Conservation (phyloP, 805 yeast species). For the Cyberlindnera xylosilytica region DNA sequence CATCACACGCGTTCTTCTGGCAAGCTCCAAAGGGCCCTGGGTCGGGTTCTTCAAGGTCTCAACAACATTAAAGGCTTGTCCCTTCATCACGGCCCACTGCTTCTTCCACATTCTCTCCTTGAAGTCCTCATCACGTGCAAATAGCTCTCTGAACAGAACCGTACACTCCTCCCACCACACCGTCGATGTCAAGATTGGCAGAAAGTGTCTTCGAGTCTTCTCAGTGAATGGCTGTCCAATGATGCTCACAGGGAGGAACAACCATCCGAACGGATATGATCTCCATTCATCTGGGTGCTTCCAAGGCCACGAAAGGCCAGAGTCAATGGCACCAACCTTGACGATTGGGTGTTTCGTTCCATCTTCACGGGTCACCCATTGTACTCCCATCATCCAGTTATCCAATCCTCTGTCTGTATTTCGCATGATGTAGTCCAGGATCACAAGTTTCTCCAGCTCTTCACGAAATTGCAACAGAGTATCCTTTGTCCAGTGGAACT, state of each 20-base stretch:
- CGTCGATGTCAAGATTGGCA: slow-evolving; percentile 55
- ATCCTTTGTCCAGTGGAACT: slow-evolving; percentile 52
- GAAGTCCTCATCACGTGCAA: slow-evolving; percentile 57
- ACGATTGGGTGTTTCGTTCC: slow-evolving; percentile 36
- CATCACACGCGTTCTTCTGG: slow-evolving; percentile 52
- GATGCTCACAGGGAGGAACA: slow-evolving; percentile 58
- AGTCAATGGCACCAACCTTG: slow-evolving; percentile 69
- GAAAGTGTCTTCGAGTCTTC: slow-evolving; percentile 50
- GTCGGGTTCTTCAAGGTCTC: slow-evolving; percentile 54
- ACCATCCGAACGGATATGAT: slow-evolving; percentile 77
- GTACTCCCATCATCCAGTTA: slow-evolving; percentile 71
- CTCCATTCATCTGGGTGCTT: slow-evolving; percentile 82
- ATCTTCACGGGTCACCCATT: slow-evolving; percentile 33
- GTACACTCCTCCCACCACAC: slow-evolving; percentile 71
- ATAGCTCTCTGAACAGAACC: slow-evolving; percentile 42
- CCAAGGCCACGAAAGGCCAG: slow-evolving; percentile 77
- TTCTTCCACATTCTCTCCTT: slow-evolving; percentile 62
- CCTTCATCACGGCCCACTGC: slow-evolving; percentile 70
- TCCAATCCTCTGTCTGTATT: slow-evolving; percentile 75
- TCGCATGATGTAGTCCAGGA: slow-evolving; percentile 67
- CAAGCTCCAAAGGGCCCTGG: slow-evolving; percentile 68
- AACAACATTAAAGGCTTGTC: slow-evolving; percentile 74
- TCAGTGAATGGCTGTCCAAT: slow-evolving; percentile 67
- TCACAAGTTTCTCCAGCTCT: slow-evolving; percentile 66
- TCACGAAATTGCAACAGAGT: slow-evolving; percentile 49